Evolutionary conservation across 2,329 filamentous ascomycete genomes (phyloP), one percentile per base, ranked within the genome.

Genomic region (Penicillium sp.): DNA sequence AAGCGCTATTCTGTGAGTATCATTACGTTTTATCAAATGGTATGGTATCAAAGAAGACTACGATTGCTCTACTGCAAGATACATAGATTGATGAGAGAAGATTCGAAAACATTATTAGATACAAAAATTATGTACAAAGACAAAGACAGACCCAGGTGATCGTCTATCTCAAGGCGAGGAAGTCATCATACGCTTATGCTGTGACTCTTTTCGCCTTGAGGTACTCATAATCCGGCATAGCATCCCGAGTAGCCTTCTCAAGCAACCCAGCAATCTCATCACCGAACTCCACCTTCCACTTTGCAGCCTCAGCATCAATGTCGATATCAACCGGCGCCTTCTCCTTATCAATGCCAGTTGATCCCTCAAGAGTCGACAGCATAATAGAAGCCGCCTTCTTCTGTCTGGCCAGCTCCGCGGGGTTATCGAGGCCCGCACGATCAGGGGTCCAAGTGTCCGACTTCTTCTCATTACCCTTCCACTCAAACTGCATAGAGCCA

Each of bases 201-300:
- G 31, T 61, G n/a, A 69, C 39, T 1, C 64, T 54, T 10, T 59
- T 54, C 4, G 57, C 67, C 54, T 63, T 69, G 47, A 78, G 48
- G 56, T 70, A 76, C 56, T 74, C 69, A 61, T 77, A 78, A 49
- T 76, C 72, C 18, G 67, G 63, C 72, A 76, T 75, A 1, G 73
- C 68, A 29, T 64, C 63, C 36, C 55, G 22, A 13, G 73, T 70
- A 22, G 58, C 56, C 43, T 60, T 57, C 52, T 69, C 64, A 36
- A 75, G 45, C 13, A 59, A 29, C n/a, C 31, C 36, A 11, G 61
- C 67, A 6, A 55, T 42, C 44, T 67, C 60, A 31, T 68, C 64
- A 2, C 70, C 72, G 57, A 73, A 73, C 50, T 75, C 72, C 11
- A 61, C 61, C 47, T 60, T 66, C 75, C 75, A 78, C 52, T 71